Percentiles rank a stretch among this genome's conserved stretches.
Conservation (phyloP, 768 basidiomycete genomes). For the Calocera viscosa region DNA sequence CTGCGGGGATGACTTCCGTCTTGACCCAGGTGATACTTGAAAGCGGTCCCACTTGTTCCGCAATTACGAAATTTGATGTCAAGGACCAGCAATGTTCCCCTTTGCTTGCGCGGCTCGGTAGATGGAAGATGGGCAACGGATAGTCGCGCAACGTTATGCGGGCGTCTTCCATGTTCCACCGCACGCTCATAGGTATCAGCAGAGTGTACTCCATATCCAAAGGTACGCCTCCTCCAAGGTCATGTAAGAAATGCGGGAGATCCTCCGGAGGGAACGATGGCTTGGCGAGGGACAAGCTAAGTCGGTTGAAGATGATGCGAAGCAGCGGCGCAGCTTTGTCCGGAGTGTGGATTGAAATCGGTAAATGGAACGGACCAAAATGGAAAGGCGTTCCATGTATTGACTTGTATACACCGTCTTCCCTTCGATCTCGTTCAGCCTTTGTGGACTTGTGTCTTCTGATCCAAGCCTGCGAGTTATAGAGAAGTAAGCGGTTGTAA, state of each 20-base stretch:
- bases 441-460: slow-evolving; percentile 39
- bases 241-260: slow-evolving; percentile 50
- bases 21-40: slow-evolving; percentile 59
- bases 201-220: slow-evolving; percentile 59
- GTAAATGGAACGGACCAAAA: slow-evolving; percentile 18
- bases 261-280: slow-evolving; percentile 47
- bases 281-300: slow-evolving; percentile 42
- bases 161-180: slow-evolving; percentile 50
- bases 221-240: slow-evolving; percentile 58
- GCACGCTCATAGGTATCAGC: slow-evolving; percentile 69
- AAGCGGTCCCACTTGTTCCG: slow-evolving; percentile 67
- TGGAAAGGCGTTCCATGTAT: slow-evolving; percentile 16
- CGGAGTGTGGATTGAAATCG: slow-evolving; percentile 28
- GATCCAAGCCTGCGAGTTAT: slow-evolving; percentile 64
- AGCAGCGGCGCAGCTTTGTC: slow-evolving; percentile 50
- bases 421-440: slow-evolving; percentile 36
- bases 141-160: slow-evolving; percentile 69
- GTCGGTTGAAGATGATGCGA: slow-evolving; percentile 46
- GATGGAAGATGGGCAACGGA: slow-evolving; percentile 69
- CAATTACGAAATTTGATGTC: slow-evolving; percentile 67
- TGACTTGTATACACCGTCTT: slow-evolving; percentile 29
- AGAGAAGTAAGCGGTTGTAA: slow-evolving; percentile 48
- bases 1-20: slow-evolving; percentile 48
- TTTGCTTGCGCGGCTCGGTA: slow-evolving; percentile 40
- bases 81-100: slow-evolving; percentile 44